These are phyloP conservation scores for Penicillium goetzii DNA, from an alignment of 495 filamentous ascomycete species.

Conservation along the genomic window DNA sequence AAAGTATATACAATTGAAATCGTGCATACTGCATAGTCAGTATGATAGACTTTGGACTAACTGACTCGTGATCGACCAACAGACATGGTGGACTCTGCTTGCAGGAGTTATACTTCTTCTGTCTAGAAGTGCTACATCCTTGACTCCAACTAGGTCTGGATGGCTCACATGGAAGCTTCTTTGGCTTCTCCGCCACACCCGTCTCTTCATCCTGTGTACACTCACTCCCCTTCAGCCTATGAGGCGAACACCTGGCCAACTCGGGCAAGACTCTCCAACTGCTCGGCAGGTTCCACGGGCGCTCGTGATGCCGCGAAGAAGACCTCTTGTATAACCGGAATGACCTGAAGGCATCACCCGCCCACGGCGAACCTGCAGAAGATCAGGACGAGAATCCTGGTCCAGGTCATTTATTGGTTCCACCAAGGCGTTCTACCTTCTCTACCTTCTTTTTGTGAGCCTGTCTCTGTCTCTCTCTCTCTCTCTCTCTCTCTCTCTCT, in stretches of 20 bases:
- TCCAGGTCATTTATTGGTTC: slow-evolving; percentile 13
- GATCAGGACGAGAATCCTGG: slow-evolving; percentile 12
- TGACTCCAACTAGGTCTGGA: neutral
- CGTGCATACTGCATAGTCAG: too few species aligned
- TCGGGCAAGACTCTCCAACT: slow-evolving; percentile 1
- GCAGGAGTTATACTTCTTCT: neutral
- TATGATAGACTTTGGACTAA: neutral
- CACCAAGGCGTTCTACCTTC: neutral
- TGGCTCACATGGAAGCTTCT: slow-evolving; percentile 16
- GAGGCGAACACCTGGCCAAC: neutral
- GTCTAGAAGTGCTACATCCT: too few species aligned
- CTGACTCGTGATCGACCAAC: neutral
- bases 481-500: neutral
- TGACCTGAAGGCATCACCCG: slow-evolving; percentile 29
- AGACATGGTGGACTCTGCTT: neutral
- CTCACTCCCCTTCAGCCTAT: neutral
- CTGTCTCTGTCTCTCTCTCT: too few species aligned
- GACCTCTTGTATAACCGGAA: slow-evolving; percentile 10
- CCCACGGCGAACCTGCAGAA: slow-evolving; percentile 26
- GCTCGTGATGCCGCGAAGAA: slow-evolving; percentile 24
- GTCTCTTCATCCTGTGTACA: neutral
- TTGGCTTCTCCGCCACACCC: slow-evolving; percentile 19
- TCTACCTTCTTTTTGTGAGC: too few species aligned
- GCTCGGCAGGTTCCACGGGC: slow-evolving; percentile 21
- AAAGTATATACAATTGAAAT: too few species aligned